Evolutionary conservation across 192 early-diverging fungal genomes (phyloP).

Genomic region (Coemansia sp.): DNA sequence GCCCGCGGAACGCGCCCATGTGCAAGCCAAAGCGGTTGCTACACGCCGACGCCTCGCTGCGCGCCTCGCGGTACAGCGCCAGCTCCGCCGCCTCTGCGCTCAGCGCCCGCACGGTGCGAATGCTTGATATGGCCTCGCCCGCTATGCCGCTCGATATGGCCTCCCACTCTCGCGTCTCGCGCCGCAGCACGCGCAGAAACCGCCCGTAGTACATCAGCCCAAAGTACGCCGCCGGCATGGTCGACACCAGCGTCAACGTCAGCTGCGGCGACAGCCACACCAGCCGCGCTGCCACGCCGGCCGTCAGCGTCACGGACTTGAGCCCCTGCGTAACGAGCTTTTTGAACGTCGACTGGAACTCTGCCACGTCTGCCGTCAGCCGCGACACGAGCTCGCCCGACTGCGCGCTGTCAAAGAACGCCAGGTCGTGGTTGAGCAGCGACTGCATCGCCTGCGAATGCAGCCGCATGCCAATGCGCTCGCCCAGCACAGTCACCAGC

Average conservation of each 20-base stretch:
- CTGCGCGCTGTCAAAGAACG: constrained; percentile 63
- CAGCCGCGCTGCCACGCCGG: constrained; percentile 61
- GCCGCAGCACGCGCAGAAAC: constrained; percentile 57
- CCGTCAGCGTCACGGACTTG: constrained; percentile 57
- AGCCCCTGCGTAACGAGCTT: constrained; percentile 65
- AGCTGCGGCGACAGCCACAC: constrained; percentile 59
- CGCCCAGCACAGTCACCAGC: constrained; percentile 63
- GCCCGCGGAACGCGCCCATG: constrained; percentile 65
- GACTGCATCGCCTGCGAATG: constrained; percentile 54
- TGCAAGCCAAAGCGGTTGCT: constrained; percentile 61
- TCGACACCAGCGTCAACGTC: constrained; percentile 56
- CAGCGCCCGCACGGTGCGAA: constrained; percentile 67
- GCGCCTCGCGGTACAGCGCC: constrained; percentile 50
- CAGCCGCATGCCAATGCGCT: constrained; percentile 61
- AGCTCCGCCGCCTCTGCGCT: constrained; percentile 61
- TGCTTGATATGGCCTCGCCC: constrained; percentile 60
- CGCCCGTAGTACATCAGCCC: constrained; percentile 60
- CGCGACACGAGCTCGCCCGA: constrained; percentile 60
- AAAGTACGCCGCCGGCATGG: constrained; percentile 59
- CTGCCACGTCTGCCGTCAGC: constrained; percentile 59
- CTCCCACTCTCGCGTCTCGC: constrained; percentile 51
- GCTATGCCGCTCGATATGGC: constrained; percentile 59
- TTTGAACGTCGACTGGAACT: constrained; percentile 68
- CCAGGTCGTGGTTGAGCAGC: constrained; percentile 64
- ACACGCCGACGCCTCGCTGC: constrained; percentile 37